Evolutionary conservation across 768 basidiomycete genomes (phyloP), one percentile per base, ranked within the genome.

Genomic region (Pleurotus djamor): DNA sequence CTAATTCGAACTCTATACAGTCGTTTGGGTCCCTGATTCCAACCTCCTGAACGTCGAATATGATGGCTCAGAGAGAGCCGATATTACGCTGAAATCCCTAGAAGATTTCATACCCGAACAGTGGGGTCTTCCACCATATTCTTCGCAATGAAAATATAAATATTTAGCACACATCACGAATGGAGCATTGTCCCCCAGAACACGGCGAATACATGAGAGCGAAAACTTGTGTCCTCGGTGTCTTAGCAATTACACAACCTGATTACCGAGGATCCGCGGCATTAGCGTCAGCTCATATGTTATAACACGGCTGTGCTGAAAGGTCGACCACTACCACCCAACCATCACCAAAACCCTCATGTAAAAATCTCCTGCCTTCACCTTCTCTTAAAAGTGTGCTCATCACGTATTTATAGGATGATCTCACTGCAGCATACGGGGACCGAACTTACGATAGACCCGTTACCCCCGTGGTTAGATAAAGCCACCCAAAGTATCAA

Each of bases 21-120:
- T 93, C 35, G 78, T 92, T 2, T 96, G 93, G 93, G 83, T 94
- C 13, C 93, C 94, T 1, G 93, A 95, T 65, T 65, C 79, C 5
- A 85, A 88, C 58, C 74, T 95, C 5, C 69, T 88, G 37, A 72
- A 77, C 2, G 69, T 86, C 4, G 78, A 75, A n/a, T 73, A 81
- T 64, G 59, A 74, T 45, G 80, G 76, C 9, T 65, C 72, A n/a
- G 80, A 86, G 69, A 71, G 65, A 64, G 79, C 89, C 9, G 86
- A 92, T 64, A 78, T 83, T 65, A 79, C 78, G 1, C 68, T 94
- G 5, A 67, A 65, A 45, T 86, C 89, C 4, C 67, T 95, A 12
- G 85, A 87, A 61, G 81, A 87, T 4, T 94, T 96, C 63, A 75
- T 76, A n/a, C 92, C 92, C 0, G 87, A 91, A 62, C 76, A 88